Base-by-base conservation (phyloP, 768 basidiomycete species). In the Macrocybe gigantea region DNA sequence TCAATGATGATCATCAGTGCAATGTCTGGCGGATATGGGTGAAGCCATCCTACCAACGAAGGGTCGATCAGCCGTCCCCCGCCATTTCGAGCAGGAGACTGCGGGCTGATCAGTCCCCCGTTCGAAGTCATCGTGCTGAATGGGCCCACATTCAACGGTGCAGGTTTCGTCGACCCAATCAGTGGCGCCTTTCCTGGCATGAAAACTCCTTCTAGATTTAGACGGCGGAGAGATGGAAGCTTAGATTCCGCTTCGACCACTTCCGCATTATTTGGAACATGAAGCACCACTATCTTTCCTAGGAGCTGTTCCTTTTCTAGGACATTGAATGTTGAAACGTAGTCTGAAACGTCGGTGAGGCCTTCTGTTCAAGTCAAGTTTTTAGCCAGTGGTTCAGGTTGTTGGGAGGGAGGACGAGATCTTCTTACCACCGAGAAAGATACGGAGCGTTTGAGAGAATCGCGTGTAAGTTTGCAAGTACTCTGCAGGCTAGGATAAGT, bases 371-470 rank as follows among this genome's bases (percentile, higher is more conserved):
- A 22, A 39, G 49, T 32, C 29, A 38, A 30, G 29, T 7, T 12
- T 15, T 35, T 29, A 53, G 5, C 36, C 13, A 40, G 13, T 22
- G 13, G 15, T 12, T 38, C 35, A 14, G 2, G 34, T 39, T 10
- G 32, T 32, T 7, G 38, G 38, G 8, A 36, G 15, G 13, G 13
- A n/a, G 14, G 14, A 56, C 4, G 22, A 22, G 22, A 22, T 22
- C 1, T 22, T 22, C 73, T 60, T 56, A 83, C 86, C 84, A 47
- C 78, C 82, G 61, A 89, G 76, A 65, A 88, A 88, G 31, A 90
- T 67, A 43, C 80, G 78, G 37, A 85, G 66, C 6, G 85, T 88
- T 59, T 89, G 86, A 7, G 87, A 83, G 58, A 88, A 82, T 51
- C 79, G 76, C 42, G 75, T 72, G 61, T 78, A 88, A 10, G 82